Base-by-base conservation (phyloP, 108 stramenopile genomes). In the Cylindrotheca fusiformis region DNA sequence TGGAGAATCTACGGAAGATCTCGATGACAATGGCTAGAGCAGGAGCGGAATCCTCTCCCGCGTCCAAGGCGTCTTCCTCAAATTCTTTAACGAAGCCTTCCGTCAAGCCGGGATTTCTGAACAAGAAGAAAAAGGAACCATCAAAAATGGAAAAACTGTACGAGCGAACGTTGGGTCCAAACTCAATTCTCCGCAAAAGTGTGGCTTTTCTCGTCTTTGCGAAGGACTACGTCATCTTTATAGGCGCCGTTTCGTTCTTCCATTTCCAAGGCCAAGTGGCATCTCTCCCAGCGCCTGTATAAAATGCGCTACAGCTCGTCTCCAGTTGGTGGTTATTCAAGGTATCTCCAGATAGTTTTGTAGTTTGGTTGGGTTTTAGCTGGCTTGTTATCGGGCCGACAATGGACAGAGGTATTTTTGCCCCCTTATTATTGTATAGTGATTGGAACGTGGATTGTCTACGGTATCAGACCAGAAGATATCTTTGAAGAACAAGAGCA, bases 211-310 rank as follows among this genome's bases (percentile, higher is more conserved):
- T 78, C n/a, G 70, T 81, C 18, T 29, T 86, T 45, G 82, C 86
- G 21, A 83, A 83, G 52, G 86, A 93, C 63, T 93, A 88, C 60
- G 30, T 88, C 20, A 75, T 93, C 23, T 93, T 93, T 59, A 77
- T 83, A 59, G 87, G 85, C 0, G 77, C 74, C 19, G 82, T 81
- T 17, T 55, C 70, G 0, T 59, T 87, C 22, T 66, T 87, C 51
- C 87, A 93, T 63, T 93, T 72, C 58, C 76, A 78, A 52, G 91
- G 91, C 23, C 85, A 93, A 33, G 44, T 76, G 36, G 52, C 89
- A 25, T 81, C 91, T 14, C 69, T 93, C n/a, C 91, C 91, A 48
- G 78, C 91, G 48, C 91, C 87, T 41, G 86, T 89, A 2, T 93
- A 78, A 81, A 32, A 18, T 30, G 55, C n/a, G n/a, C n/a, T n/a